phyloP scores from a whole-genome alignment of 495 filamentous ascomycete genomes.

The Talaromyces nanjingensis region DNA sequence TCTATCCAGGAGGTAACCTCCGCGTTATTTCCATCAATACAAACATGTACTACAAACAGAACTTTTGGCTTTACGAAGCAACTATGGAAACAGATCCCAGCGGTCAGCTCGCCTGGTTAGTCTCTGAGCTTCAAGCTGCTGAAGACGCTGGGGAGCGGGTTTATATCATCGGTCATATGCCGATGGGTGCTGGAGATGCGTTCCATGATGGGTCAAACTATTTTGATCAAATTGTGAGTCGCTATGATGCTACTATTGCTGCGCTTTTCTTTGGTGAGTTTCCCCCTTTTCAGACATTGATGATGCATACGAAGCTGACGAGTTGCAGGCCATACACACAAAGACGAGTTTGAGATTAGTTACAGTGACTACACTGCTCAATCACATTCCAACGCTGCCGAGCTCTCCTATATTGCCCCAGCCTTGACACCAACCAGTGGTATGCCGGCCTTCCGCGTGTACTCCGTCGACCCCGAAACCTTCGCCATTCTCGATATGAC shows the following conservation, averaged over 20 bases:
- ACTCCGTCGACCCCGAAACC: constrained; percentile 47
- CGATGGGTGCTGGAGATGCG: constrained; percentile 36
- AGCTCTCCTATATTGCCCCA: constrained; percentile 44
- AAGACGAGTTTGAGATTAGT: constrained; percentile 47
- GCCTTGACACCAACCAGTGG: constrained; percentile 48
- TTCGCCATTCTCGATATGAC: constrained; percentile 46
- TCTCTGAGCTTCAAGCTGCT: constrained; percentile 42
- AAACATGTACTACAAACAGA: constrained; percentile 49
- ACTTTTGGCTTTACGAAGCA: constrained; percentile 45
- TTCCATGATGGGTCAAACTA: constrained; percentile 47
- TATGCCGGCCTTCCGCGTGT: constrained; percentile 49
- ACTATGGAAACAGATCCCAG: constrained; percentile 43
- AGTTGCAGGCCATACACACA: constrained; percentile 42
- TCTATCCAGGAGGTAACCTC: constrained; percentile 33
- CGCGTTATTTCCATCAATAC: constrained; percentile 53
- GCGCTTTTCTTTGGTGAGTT: constrained; percentile 42
- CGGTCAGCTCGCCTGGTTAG: constrained; percentile 42
- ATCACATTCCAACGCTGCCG: constrained; percentile 29
- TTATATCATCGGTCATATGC: constrained; percentile 49
- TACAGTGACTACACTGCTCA: constrained; percentile 39
- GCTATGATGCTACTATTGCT: constrained; percentile 46
- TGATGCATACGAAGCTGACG: not conserved
- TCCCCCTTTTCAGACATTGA: not conserved
- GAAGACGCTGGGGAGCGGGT: constrained; percentile 44
- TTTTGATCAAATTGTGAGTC: constrained; percentile 47